Evolutionary conservation across 345 rosid species (phyloP), one percentile per base, ranked within the genome.

Genomic region (Capsella bursapastoris): DNA sequence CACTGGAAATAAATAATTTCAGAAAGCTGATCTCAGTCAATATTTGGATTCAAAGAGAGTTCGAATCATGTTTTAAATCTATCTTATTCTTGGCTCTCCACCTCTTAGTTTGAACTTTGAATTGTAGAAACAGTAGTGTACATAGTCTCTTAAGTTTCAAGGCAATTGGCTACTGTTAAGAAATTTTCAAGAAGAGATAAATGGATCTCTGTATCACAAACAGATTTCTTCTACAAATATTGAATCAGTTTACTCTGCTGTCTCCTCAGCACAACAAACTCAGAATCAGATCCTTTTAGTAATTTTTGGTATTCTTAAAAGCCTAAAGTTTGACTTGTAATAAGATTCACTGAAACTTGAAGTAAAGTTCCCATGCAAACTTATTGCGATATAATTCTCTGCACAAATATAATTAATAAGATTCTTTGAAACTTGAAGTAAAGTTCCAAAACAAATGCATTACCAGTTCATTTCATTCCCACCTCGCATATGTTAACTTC

Each of bases 291-390:
- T 14, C 3, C 5, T 5, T 45, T 13, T 44, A 41, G 5, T 41
- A 10, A 1, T 11, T 61, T 47, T 40, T 12, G 0, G 48, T 60
- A 2, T 61, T 48, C 14, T 16, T 15, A 14, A 31, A 15, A 29
- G 65, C 44, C 22, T 35, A 25, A 61, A 34, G 58, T 44, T 53
- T 76, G 70, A 75, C 74, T 68, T 75, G 58, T 53, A 63, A 68
- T 59, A 43, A 60, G 63, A 64, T 68, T 68, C 56, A 16, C 25
- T 43, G 68, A 68, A 38, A 37, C 12, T 68, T 41, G 35, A 68
- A 51, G 73, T 51, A 68, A 75, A 60, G 73, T 68, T 50, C 74
- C 41, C 41, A 41, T 60, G 38, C 53, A 27, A 43, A 68, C 18
- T 32, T 60, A 51, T 68, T 60, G 58, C 47, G 40, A 68, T 10